Conservation (phyloP, 2,329 filamentous ascomycete genomes). For the Penicillium sp. region DNA sequence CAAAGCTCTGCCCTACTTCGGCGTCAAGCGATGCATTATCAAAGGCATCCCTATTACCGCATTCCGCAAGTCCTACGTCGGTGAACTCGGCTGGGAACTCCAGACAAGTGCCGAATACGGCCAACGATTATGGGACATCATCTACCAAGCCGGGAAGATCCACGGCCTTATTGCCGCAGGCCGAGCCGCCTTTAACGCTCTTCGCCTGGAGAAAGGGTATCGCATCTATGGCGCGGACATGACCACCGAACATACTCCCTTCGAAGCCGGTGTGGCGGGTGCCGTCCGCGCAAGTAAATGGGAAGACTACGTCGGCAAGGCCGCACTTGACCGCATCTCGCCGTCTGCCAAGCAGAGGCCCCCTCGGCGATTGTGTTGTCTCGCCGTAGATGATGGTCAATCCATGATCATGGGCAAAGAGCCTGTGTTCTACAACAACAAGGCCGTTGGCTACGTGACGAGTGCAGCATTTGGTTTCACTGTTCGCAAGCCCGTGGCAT, state of each 20-base stretch:
- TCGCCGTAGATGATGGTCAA: slow-evolving; percentile 51
- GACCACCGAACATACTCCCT: slow-evolving; percentile 56
- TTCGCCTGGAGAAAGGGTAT: slow-evolving; percentile 57
- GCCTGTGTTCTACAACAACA: slow-evolving; percentile 49
- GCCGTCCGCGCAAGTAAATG: slow-evolving; percentile 41
- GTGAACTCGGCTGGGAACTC: slow-evolving; percentile 59
- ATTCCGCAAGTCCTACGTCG: slow-evolving; percentile 55
- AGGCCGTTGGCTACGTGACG: slow-evolving; percentile 53
- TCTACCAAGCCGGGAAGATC: slow-evolving; percentile 50
- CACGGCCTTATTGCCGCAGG: slow-evolving; percentile 56
- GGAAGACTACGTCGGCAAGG: slow-evolving; percentile 46
- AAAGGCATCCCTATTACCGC: slow-evolving; percentile 52
- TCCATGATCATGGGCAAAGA: slow-evolving; percentile 59
- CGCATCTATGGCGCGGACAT: slow-evolving; percentile 54
- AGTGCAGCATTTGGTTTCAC: slow-evolving; percentile 58
- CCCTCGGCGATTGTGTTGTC: slow-evolving; percentile 39
- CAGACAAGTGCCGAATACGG: slow-evolving; percentile 56
- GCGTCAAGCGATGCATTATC: slow-evolving; percentile 46
- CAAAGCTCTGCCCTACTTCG: slow-evolving; percentile 45
- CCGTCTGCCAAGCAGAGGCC: slow-evolving; percentile 29
- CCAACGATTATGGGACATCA: slow-evolving; percentile 52
- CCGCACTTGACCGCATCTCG: slow-evolving; percentile 41
- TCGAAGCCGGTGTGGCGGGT: slow-evolving; percentile 51
- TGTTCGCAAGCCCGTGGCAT: slow-evolving; percentile 54
- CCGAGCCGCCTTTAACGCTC: slow-evolving; percentile 51